phyloP scores from a whole-genome alignment of 306 rosid genomes.

The Pterocarpus macrocarpus region DNA sequence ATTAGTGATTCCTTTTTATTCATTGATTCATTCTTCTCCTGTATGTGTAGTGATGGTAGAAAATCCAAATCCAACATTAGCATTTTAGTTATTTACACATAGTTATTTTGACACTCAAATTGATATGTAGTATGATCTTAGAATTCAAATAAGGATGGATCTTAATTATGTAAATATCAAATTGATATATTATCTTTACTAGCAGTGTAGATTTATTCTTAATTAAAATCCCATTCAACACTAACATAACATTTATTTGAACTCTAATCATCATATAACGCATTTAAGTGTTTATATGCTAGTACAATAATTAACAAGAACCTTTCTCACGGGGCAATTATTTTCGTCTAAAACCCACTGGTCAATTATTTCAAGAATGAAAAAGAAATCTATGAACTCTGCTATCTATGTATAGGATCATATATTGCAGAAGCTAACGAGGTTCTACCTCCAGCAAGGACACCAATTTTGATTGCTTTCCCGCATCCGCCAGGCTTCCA shows the following conservation, averaged over 20 bases:
- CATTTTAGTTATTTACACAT: too few species aligned
- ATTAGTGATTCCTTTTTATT: not conserved
- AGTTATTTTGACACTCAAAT: too few species aligned
- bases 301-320: slow-evolving; percentile 25
- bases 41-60: not conserved
- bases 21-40: not conserved
- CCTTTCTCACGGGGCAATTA: not conserved
- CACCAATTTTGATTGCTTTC: slow-evolving; percentile 52
- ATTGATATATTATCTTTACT: too few species aligned
- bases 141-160: too few species aligned
- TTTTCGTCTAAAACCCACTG: not conserved
- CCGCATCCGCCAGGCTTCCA: slow-evolving; percentile 60
- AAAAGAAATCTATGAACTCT: slow-evolving; percentile 23
- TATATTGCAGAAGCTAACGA: slow-evolving; percentile 35
- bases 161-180: too few species aligned
- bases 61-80: not conserved
- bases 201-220: too few species aligned
- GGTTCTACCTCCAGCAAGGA: slow-evolving; percentile 72
- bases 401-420: slow-evolving; percentile 7
- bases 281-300: too few species aligned
- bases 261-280: too few species aligned
- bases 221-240: too few species aligned
- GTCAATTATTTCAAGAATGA: not conserved
- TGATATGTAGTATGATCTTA: too few species aligned
- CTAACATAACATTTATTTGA: not conserved